These are phyloP conservation scores for Apiospora pterosperma DNA, from an alignment of 2,329 filamentous ascomycete genomes.

Conservation along the genomic window DNA sequence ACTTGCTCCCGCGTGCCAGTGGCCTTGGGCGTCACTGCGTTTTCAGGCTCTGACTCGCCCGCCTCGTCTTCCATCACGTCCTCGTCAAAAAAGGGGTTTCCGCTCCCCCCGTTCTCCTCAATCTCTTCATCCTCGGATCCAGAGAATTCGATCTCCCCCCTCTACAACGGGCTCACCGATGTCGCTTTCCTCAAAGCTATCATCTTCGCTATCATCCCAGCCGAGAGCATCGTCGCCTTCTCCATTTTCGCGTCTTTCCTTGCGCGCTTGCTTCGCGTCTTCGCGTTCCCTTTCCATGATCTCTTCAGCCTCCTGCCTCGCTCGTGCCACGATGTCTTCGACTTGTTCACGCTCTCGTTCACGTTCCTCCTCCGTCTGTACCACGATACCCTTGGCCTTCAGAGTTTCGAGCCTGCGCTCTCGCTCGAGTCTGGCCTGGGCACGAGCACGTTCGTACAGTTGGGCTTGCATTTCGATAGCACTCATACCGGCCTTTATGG, in stretches of 20 bases:
- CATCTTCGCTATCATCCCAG: conserved; percentile 55
- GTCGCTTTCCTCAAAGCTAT: conserved; percentile 33
- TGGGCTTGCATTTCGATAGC: conserved; percentile 64
- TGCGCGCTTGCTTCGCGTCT: conserved; percentile 63
- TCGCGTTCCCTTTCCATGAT: conserved; percentile 76
- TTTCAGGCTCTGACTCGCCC: conserved; percentile 27
- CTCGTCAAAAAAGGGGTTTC: conserved; percentile 28
- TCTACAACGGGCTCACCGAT: conserved; percentile 39
- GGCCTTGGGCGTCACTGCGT: conserved; percentile 11
- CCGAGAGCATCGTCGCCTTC: conserved; percentile 50
- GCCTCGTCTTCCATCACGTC: conserved; percentile 32
- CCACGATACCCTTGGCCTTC: conserved; percentile 71
- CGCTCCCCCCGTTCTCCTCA: conserved; percentile 21
- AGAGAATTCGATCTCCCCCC: conserved; percentile 30
- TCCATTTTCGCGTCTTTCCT: conserved; percentile 37
- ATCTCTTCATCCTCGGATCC: conserved; percentile 35
- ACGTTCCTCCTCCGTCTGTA: conserved; percentile 84
- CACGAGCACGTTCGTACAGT: conserved; percentile 68
- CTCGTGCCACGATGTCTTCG: conserved; percentile 84
- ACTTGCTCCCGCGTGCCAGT: conserved; percentile 30
- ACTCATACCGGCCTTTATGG: conserved; percentile 58
- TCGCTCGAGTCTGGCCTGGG: conserved; percentile 76
- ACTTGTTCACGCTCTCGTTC: conserved; percentile 78
- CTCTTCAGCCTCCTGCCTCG: conserved; percentile 73
- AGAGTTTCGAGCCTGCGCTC: conserved; percentile 74